phyloP scores from a whole-genome alignment of 1,284 basidiomycete species.

The Abortiporus biennis region DNA sequence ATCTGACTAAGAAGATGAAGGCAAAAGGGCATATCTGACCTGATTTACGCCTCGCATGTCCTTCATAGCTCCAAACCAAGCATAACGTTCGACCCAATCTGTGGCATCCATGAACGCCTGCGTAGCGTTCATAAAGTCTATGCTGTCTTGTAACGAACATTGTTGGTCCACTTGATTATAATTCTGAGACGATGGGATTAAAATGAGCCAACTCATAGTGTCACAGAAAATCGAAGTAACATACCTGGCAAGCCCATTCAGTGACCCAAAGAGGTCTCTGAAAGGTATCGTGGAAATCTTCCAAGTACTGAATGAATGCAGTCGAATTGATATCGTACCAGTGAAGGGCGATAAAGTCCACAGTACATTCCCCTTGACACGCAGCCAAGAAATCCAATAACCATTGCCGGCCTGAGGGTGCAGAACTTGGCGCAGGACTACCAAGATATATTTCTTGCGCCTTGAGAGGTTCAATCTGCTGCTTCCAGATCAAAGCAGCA shows the following conservation, averaged over 20 bases:
- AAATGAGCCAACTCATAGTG: too few species aligned
- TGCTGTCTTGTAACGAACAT: slow-evolving; percentile 28
- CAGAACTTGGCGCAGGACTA: slow-evolving; percentile 35
- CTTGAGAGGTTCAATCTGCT: slow-evolving; percentile 28
- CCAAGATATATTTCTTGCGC: slow-evolving; percentile 30
- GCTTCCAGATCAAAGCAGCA: slow-evolving; percentile 27
- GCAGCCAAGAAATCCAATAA: slow-evolving; percentile 31
- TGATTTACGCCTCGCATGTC: slow-evolving; percentile 26
- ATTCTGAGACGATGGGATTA: too few species aligned
- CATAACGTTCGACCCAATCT: slow-evolving; percentile 37
- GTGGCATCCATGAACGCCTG: slow-evolving; percentile 35
- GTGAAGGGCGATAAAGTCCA: slow-evolving; percentile 37
- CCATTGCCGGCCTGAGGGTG: slow-evolving; percentile 34
- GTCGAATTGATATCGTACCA: slow-evolving; percentile 36
- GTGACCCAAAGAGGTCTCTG: slow-evolving; percentile 38
- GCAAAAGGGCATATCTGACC: slow-evolving; percentile 13
- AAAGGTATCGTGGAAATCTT: slow-evolving; percentile 35
- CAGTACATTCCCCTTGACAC: slow-evolving; percentile 34
- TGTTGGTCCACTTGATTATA: slow-evolving; percentile 27
- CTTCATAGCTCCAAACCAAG: slow-evolving; percentile 41
- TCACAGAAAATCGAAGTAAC: slow-evolving; percentile 10
- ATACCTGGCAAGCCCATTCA: slow-evolving; percentile 32
- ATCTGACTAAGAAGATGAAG: neutral
- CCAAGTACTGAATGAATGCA: slow-evolving; percentile 31
- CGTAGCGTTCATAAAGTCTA: slow-evolving; percentile 34